phyloP scores from a whole-genome alignment of 495 filamentous ascomycete genomes.

The Melanomma pulvis-pyrius region DNA sequence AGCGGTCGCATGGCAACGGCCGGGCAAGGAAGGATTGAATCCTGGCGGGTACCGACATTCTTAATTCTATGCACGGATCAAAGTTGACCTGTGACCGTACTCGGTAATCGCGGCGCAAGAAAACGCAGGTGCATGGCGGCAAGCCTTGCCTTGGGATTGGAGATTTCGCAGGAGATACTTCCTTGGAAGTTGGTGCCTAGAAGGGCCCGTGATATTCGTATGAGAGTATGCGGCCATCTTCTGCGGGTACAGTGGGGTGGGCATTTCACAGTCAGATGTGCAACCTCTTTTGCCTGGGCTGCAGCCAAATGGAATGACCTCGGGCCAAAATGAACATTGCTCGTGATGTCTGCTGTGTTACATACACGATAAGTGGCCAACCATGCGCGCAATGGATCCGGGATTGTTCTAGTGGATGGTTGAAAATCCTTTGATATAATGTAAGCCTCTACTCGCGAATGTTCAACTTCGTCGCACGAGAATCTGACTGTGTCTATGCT shows the following conservation, averaged over 20 bases:
- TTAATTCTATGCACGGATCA: conserved; percentile 9
- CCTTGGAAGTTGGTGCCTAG: not conserved
- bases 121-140: not conserved
- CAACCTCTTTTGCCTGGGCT: not conserved
- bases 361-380: not conserved
- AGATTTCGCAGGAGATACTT: not conserved
- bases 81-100: conserved; percentile 7
- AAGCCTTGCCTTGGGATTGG: not conserved
- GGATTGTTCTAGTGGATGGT: not conserved
- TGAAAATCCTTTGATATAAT: not conserved
- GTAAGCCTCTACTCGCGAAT: not conserved
- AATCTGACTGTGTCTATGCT: conserved; percentile 26
- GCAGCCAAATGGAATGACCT: not conserved
- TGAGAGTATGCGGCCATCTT: not conserved
- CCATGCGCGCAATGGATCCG: not conserved
- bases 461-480: not conserved
- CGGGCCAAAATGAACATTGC: not conserved
- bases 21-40: not conserved
- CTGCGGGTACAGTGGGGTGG: not conserved
- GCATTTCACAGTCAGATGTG: not conserved
- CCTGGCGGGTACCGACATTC: conserved; percentile 2
- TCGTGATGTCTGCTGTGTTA: not conserved
- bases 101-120: conserved; percentile 6
- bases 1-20: conserved; percentile 15
- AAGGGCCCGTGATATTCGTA: not conserved